These are phyloP conservation scores for Boletus rubescentipes DNA, from an alignment of 768 basidiomycete genomes.

Conservation along the genomic window DNA sequence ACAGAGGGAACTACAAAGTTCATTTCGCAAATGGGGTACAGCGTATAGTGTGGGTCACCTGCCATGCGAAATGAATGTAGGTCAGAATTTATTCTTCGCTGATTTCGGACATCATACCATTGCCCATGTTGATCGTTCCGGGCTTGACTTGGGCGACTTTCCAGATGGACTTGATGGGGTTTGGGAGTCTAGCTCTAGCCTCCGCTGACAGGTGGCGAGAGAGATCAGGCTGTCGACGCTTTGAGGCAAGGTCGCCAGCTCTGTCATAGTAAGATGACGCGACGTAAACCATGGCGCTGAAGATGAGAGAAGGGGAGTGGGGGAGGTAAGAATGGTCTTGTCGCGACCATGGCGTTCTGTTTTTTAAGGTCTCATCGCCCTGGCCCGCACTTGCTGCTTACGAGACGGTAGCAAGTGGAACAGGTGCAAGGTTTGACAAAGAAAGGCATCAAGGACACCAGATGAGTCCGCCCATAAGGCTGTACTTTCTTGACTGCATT, in stretches of 20 bases:
- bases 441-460: background rate
- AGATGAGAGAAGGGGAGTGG: background rate
- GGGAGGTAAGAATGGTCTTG: background rate
- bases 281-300: slow-evolving; percentile 27
- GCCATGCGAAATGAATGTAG: background rate
- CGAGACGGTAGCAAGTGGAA: slow-evolving; percentile 1
- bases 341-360: background rate
- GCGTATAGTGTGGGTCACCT: slow-evolving; percentile 36
- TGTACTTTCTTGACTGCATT: background rate
- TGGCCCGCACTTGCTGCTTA: slow-evolving; percentile 1
- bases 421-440: background rate
- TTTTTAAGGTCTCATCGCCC: slow-evolving; percentile 18
- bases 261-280: slow-evolving; percentile 15
- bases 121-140: slow-evolving; percentile 39
- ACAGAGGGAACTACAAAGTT: slow-evolving; percentile 37
- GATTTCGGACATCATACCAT: slow-evolving; percentile 22
- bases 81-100: background rate
- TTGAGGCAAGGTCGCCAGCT: slow-evolving; percentile 13
- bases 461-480: background rate
- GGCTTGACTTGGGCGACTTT: slow-evolving; percentile 35
- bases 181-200: slow-evolving; percentile 33
- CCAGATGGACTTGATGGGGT: slow-evolving; percentile 39
- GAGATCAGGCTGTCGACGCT: slow-evolving; percentile 30
- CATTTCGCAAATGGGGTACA: slow-evolving; percentile 35
- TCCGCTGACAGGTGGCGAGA: slow-evolving; percentile 37